Conservation (phyloP, 306 rosid species). For the Carpinus fangiana region DNA sequence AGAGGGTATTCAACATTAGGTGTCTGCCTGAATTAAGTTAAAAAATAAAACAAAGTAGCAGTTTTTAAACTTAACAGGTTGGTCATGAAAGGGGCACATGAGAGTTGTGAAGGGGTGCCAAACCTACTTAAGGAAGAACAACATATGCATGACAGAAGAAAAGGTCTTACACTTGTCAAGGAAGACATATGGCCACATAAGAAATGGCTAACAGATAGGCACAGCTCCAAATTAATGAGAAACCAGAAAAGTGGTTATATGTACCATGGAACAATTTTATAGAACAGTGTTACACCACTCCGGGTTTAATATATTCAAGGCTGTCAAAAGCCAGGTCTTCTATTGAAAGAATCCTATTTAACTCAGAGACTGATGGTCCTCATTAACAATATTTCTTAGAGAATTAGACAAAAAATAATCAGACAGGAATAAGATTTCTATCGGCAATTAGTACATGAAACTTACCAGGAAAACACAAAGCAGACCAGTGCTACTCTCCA, state of each 20-base stretch:
- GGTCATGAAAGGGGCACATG: not conserved
- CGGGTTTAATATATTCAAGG: not conserved
- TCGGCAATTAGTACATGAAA: constrained; percentile 1
- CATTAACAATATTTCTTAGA: not conserved
- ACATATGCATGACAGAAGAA: not conserved
- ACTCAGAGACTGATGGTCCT: constrained; percentile 6
- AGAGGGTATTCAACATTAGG: not conserved
- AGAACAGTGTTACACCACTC: not conserved
- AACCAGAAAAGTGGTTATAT: too few species aligned
- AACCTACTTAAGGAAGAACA: not conserved
- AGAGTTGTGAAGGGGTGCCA: not conserved
- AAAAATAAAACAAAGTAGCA: not conserved
- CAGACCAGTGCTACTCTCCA: constrained; percentile 68
- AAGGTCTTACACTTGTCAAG: too few species aligned
- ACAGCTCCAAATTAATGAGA: too few species aligned
- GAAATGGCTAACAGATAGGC: not conserved
- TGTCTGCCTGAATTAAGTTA: not conserved
- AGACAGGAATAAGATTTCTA: constrained; percentile 1
- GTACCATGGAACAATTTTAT: not conserved
- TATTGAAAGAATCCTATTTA: constrained; percentile 1
- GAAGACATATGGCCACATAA: not conserved
- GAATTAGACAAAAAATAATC: constrained; percentile 14
- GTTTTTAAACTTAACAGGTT: not conserved
- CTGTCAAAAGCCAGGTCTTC: not conserved
- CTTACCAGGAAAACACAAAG: constrained; percentile 85